phyloP scores from a whole-genome alignment of 2,329 filamentous ascomycete genomes.

The Penicillium sp. region DNA sequence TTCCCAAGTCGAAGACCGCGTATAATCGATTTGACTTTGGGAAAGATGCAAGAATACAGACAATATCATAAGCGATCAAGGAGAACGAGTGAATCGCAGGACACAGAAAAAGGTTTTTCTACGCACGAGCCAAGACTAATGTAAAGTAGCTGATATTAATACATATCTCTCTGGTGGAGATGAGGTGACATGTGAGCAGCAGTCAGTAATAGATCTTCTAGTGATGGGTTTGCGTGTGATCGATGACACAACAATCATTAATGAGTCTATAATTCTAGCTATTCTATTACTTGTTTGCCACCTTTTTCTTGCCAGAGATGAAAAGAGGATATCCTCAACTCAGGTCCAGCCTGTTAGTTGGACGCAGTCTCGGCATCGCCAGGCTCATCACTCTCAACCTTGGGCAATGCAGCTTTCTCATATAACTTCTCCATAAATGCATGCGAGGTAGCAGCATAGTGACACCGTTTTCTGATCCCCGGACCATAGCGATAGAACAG shows the following conservation, averaged over 20 bases:
- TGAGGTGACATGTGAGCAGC: too few relatives aligned
- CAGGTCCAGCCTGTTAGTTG: neutral
- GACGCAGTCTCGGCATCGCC: neutral
- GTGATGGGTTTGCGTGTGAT: neutral
- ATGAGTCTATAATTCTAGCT: neutral
- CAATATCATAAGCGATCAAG: too few relatives aligned
- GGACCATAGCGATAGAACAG: conserved; percentile 12
- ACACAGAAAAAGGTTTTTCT: too few relatives aligned
- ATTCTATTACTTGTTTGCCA: neutral
- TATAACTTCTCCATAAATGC: conserved; percentile 6
- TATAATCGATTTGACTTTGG: too few relatives aligned
- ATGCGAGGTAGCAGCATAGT: conserved; percentile 6
- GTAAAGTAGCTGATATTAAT: too few relatives aligned
- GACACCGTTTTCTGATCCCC: conserved; percentile 3
- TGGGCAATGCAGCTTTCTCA: neutral
- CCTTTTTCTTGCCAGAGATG: neutral
- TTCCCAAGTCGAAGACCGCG: too few relatives aligned
- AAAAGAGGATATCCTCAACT: too few relatives aligned
- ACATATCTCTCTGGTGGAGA: too few relatives aligned
- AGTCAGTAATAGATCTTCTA: too few relatives aligned
- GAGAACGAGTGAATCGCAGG: too few relatives aligned
- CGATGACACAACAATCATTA: neutral
- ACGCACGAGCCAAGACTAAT: too few relatives aligned
- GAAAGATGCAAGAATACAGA: too few relatives aligned
- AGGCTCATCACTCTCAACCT: neutral